Conservation (phyloP, 495 filamentous ascomycete genomes). For the Aspergillus haitiensis region DNA sequence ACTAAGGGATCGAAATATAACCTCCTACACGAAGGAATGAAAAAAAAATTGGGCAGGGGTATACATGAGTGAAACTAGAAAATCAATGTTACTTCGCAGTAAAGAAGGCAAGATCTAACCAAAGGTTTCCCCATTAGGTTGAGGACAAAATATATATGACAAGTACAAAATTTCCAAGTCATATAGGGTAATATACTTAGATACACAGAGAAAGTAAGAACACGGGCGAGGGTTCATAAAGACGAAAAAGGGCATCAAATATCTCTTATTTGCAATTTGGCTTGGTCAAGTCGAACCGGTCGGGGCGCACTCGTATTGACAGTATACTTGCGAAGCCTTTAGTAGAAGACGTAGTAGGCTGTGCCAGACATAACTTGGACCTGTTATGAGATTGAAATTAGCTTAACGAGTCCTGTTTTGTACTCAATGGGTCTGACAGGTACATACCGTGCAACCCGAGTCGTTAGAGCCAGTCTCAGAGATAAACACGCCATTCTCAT, state of each 20-base stretch:
- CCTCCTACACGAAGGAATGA: constrained; percentile 3
- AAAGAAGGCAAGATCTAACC: constrained; percentile 30
- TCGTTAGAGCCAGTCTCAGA: constrained; percentile 41
- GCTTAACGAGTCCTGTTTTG: constrained; percentile 9
- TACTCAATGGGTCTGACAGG: neutral
- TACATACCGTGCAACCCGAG: constrained; percentile 69
- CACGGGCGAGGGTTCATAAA: constrained; percentile 22
- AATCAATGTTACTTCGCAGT: constrained; percentile 27
- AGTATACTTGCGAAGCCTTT: constrained; percentile 15
- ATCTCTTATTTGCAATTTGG: constrained; percentile 23
- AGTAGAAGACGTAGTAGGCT: constrained; percentile 48
- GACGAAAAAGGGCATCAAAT: constrained; percentile 21
- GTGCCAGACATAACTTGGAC: constrained; percentile 48
- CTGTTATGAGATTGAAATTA: constrained; percentile 29
- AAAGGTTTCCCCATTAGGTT: constrained; percentile 24
- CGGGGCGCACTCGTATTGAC: constrained; percentile 9
- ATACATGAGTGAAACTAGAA: constrained; percentile 18
- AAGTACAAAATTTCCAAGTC: constrained; percentile 35
- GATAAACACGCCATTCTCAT: constrained; percentile 61
- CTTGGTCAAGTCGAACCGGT: constrained; percentile 19
- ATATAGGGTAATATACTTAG: constrained; percentile 42
- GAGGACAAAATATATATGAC: constrained; percentile 32
- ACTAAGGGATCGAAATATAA: neutral
- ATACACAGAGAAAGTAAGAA: constrained; percentile 43
- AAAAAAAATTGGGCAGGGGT: constrained; percentile 11